Conservation (phyloP, 2,329 filamentous ascomycete species). For the Dactylellina leptospora region DNA sequence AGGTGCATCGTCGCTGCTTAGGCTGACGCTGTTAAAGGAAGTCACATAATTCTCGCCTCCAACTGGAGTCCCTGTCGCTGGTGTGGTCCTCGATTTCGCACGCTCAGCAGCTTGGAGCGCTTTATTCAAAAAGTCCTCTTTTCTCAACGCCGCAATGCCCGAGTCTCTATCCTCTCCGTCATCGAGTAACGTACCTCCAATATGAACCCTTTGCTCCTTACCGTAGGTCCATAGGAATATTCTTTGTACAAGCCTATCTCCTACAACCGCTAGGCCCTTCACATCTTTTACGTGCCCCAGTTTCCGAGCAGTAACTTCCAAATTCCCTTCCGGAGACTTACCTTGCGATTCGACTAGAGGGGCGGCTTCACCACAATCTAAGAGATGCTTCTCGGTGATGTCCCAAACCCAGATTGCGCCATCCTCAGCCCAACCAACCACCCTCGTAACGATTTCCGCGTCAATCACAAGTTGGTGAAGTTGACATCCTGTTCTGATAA, state of each 20-base stretch:
- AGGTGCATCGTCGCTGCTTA: background rate
- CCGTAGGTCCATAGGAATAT: conserved; percentile 38
- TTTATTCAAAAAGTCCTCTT: conserved; percentile 17
- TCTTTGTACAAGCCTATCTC: conserved; percentile 24
- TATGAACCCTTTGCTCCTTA: conserved; percentile 24
- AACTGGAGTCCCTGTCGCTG: too few species aligned
- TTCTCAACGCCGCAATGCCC: conserved; percentile 29
- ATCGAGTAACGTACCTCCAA: conserved; percentile 9
- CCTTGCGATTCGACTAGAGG: background rate
- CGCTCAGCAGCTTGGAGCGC: background rate
- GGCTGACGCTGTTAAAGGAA: background rate
- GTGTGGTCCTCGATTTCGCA: too few species aligned
- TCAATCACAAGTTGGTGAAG: conserved; percentile 21
- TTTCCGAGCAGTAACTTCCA: conserved; percentile 22
- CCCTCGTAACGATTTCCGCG: conserved; percentile 30
- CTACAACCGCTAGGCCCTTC: conserved; percentile 28
- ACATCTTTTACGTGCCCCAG: conserved; percentile 40
- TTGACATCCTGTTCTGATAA: conserved; percentile 30
- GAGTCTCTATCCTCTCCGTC: conserved; percentile 28
- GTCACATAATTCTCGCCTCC: background rate
- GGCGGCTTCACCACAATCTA: conserved; percentile 10
- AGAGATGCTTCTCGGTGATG: conserved; percentile 32
- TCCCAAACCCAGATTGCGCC: conserved; percentile 48
- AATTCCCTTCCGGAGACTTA: background rate
- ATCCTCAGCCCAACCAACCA: conserved; percentile 29